These are phyloP conservation scores for Petunia secreta DNA, from an alignment of 257 asterid genomes.

Conservation along the genomic window DNA sequence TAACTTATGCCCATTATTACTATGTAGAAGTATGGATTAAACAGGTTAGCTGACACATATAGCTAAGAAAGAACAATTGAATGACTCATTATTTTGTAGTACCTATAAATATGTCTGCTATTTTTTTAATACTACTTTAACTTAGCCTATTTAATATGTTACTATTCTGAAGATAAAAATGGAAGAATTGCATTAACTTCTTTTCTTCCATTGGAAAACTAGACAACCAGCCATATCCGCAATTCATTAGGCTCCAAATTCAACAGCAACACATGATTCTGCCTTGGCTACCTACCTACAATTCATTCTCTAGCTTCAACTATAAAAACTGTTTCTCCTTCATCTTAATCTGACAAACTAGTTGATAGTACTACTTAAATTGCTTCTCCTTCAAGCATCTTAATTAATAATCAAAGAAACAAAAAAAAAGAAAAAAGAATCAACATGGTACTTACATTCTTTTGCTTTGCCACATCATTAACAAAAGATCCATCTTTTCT, in stretches of 20 bases:
- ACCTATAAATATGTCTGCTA: not conserved
- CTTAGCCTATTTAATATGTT: not conserved
- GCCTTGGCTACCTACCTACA: not conserved
- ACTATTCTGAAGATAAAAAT: not conserved
- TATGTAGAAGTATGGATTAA: too few relatives aligned
- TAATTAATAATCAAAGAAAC: too few relatives aligned
- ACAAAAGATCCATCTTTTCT: too few relatives aligned
- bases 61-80: not conserved
- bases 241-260: not conserved
- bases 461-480: too few relatives aligned
- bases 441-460: too few relatives aligned
- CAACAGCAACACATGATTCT: conserved; percentile 1
- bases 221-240: not conserved
- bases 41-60: too few relatives aligned
- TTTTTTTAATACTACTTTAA: not conserved
- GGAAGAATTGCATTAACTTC: not conserved
- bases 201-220: not conserved
- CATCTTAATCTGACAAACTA: too few relatives aligned
- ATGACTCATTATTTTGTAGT: not conserved
- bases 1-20: too few relatives aligned
- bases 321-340: not conserved
- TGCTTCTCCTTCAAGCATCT: too few relatives aligned
- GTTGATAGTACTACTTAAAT: too few relatives aligned
- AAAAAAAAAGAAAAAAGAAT: too few relatives aligned
- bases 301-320: not conserved